Evolutionary conservation across 2,329 filamentous ascomycete genomes (phyloP).

Genomic region (Colletotrichum higginsianum): DNA sequence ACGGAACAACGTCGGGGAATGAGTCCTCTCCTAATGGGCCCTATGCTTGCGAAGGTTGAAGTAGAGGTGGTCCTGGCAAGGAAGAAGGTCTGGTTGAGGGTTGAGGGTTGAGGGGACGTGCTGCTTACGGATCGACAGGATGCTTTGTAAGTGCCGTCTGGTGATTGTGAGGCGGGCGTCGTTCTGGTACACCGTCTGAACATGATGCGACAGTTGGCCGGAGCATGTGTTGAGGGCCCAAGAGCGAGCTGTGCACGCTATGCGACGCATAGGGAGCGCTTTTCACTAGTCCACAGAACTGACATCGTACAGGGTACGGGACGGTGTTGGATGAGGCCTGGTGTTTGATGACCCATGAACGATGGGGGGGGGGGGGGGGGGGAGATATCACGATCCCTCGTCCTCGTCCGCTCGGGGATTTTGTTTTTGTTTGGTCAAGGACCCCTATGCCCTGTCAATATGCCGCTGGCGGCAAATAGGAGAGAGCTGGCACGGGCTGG

Average conservation of each 20-base stretch:
- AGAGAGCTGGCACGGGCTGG: conserved; percentile 12
- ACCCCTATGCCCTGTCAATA: conserved; percentile 36
- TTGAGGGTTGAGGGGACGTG: neutral
- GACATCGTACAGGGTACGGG: neutral
- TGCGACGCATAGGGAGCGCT: neutral
- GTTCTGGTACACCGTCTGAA: conserved; percentile 35
- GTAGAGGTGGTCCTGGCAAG: neutral
- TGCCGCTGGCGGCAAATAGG: neutral
- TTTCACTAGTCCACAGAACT: neutral
- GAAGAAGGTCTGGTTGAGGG: no score
- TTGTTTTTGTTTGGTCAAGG: conserved; percentile 27
- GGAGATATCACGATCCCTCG: conserved; percentile 5
- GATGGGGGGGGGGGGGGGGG: no score
- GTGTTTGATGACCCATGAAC: conserved; percentile 18
- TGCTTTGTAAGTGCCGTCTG: conserved; percentile 20
- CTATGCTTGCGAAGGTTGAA: neutral
- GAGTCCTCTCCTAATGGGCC: conserved; percentile 14
- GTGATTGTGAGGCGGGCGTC: conserved; percentile 20
- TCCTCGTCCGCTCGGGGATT: conserved; percentile 29
- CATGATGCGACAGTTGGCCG: conserved; percentile 34
- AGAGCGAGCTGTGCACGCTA: conserved; percentile 23
- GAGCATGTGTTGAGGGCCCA: conserved; percentile 29
- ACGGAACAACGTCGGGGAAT: conserved; percentile 3
- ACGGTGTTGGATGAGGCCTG: conserved; percentile 18
- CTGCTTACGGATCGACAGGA: conserved; percentile 11